phyloP scores from a whole-genome alignment of 345 rosid genomes.

The Fremontodendron californicum region DNA sequence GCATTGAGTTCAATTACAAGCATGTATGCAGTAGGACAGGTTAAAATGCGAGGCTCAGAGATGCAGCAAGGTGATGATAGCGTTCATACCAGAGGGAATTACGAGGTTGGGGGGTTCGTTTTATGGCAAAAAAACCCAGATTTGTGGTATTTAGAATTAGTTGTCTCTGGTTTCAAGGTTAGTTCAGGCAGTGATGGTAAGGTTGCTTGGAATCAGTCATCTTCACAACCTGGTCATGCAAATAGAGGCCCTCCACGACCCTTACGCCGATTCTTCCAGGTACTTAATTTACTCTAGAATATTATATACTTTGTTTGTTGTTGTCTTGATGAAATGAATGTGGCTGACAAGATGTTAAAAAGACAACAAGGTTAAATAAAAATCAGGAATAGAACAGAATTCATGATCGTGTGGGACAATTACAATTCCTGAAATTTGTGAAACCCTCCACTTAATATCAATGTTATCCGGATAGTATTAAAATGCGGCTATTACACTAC shows the following conservation, averaged over 20 bases:
- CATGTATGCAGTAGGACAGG: constrained; percentile 90
- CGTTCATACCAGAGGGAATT: constrained; percentile 39
- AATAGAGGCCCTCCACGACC: constrained; percentile 83
- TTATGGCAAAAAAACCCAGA: constrained; percentile 94
- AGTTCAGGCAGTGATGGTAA: constrained; percentile 92
- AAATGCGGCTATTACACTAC: no score
- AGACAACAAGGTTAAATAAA: no score
- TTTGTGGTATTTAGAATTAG: constrained; percentile 74
- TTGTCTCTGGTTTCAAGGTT: constrained; percentile 82
- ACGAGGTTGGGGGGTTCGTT: constrained; percentile 85
- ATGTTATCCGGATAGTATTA: no score
- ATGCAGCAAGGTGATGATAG: constrained; percentile 60
- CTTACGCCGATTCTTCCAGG: constrained; percentile 87
- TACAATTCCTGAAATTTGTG: background rate
- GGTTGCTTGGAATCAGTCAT: constrained; percentile 87
- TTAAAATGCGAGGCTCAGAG: constrained; percentile 75
- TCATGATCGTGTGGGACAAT: no score
- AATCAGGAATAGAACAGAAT: no score
- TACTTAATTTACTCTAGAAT: constrained; percentile 14
- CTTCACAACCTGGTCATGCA: constrained; percentile 76
- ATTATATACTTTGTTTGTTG: no score
- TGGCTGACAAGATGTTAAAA: background rate
- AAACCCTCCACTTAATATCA: no score
- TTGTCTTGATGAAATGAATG: background rate
- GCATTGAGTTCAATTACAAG: constrained; percentile 58